Conservation (phyloP, 1,284 basidiomycete species). For the Spongispora temasekensis region DNA sequence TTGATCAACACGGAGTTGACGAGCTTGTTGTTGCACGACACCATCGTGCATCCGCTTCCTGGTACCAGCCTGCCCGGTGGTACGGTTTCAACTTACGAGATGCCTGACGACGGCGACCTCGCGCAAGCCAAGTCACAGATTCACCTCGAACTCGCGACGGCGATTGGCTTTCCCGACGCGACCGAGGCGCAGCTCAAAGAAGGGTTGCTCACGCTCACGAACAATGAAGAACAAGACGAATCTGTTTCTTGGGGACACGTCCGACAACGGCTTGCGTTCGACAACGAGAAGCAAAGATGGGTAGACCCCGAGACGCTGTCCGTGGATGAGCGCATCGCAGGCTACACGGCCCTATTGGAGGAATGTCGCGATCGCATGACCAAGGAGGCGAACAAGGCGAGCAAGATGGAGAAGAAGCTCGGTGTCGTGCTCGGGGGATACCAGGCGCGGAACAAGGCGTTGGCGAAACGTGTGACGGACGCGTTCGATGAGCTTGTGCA, state of each 20-base stretch:
- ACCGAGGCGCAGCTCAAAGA: constrained; percentile 76
- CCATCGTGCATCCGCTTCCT: constrained; percentile 85
- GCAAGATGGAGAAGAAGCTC: constrained; percentile 93
- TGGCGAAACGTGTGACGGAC: constrained; percentile 66
- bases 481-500: constrained; percentile 73
- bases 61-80: constrained; percentile 84
- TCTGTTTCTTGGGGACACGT: constrained; percentile 68
- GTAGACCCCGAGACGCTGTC: constrained; percentile 64
- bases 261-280: constrained; percentile 64
- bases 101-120: constrained; percentile 80
- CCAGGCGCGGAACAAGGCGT: constrained; percentile 71
- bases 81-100: constrained; percentile 70
- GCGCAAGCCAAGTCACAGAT: constrained; percentile 72
- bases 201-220: constrained; percentile 64
- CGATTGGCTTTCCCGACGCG: constrained; percentile 86
- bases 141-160: constrained; percentile 76
- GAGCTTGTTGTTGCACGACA: constrained; percentile 84
- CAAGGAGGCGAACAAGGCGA: constrained; percentile 78
- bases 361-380: constrained; percentile 74
- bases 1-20: constrained; percentile 84
- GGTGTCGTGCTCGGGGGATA: constrained; percentile 90
- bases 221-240: constrained; percentile 60
- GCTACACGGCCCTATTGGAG: constrained; percentile 65
- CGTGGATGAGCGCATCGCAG: constrained; percentile 60
- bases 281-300: constrained; percentile 62